Evolutionary conservation across 768 basidiomycete species (phyloP), one percentile per base, ranked within the genome.

Genomic region (Coprinopsis sp.): DNA sequence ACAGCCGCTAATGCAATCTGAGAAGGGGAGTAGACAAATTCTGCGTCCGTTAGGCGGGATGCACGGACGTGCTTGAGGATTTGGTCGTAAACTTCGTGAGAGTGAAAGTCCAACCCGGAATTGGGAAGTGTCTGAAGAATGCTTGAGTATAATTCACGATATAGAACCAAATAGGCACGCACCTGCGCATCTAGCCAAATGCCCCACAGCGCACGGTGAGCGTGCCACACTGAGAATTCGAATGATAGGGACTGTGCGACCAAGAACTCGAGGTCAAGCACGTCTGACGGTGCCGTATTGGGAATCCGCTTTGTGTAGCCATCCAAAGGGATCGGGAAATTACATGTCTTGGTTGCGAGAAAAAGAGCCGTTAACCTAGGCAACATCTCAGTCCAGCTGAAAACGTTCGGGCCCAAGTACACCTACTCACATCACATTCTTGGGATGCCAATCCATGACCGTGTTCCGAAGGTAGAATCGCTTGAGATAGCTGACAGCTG

Each of bases 371-470:
- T 97, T 40, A 97, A 73, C 94, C 95, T 99, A 55, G 10, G 47
- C 37, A 37, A 22, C 21, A 52, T 19, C 47, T 37, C 48, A 44
- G 28, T 28, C 45, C 19, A 33, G 44, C 41, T 33, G 37, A 27
- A 42, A 48, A 18, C 37, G 18, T 12, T 22, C 6, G 16, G 28
- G 30, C 7, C 25, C 23, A 39, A 19, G 18, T 12, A 46, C 16
- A 34, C 27, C 42, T 30, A 65, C 84, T 39, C 58, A 96, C 96
- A 99, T 99, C 58, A 99, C 91, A 59, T 91, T 93, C 67, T 94
- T 95, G 0, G 96, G 96, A 69, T 98, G 96, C 85, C 91, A 97
- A 62, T 98, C 96, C 93, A 98, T 97, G 44, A 93, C 91, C 2
- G 94, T 98, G 60, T 98, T 98, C 68, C 87, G 87, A 46, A 98